A percentile compares a stretch with the other conserved stretches of the same genome.
Conservation (phyloP, 441 rosid genomes). For the Isatis lusitanica region DNA sequence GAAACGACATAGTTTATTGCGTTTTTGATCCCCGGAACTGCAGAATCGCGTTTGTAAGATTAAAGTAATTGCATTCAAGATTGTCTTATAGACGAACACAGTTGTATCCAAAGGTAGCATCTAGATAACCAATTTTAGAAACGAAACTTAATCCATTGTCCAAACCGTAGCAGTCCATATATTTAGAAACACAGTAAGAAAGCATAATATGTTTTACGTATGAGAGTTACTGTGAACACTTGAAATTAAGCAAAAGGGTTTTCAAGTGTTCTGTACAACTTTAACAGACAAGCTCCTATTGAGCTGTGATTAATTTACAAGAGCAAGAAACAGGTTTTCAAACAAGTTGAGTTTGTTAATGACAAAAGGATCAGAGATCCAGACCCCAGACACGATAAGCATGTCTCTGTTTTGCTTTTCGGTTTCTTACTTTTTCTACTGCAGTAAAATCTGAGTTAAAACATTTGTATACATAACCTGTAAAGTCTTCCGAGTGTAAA, state of each 20-base stretch:
- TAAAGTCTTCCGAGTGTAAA: slow-evolving; percentile 11
- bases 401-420: slow-evolving; percentile 16
- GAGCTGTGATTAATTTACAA: slow-evolving; percentile 28
- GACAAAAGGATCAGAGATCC: slow-evolving; percentile 5
- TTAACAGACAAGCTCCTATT: slow-evolving; percentile 20
- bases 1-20: background rate
- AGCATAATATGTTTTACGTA: background rate
- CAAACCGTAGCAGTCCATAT: background rate
- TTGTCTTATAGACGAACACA: background rate
- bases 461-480: slow-evolving; percentile 26
- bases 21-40: background rate
- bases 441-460: slow-evolving; percentile 17
- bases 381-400: slow-evolving; percentile 5
- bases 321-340: slow-evolving; percentile 6
- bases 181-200: background rate
- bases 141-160: background rate
- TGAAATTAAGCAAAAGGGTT: slow-evolving; percentile 13
- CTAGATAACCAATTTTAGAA: background rate
- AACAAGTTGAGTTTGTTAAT: background rate
- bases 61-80: background rate
- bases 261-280: slow-evolving; percentile 26
- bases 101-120: background rate
- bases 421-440: slow-evolving; percentile 15
- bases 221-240: background rate
- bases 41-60: background rate